phyloP scores from a whole-genome alignment of 768 basidiomycete genomes.

The Mycena crocata region DNA sequence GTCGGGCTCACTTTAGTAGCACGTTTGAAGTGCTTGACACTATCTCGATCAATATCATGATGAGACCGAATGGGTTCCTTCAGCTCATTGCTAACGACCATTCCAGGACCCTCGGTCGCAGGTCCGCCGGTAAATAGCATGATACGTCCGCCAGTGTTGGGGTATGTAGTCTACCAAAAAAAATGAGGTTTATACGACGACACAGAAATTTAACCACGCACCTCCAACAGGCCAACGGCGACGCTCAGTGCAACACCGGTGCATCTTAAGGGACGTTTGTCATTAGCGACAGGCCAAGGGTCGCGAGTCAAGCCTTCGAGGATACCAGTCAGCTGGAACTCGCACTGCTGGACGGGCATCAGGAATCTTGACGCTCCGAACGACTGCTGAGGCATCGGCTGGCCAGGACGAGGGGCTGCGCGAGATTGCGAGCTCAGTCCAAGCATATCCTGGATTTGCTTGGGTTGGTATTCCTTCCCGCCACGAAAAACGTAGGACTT shows the following conservation, averaged over 20 bases:
- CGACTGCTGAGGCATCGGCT: conserved; percentile 81
- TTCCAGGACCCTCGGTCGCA: conserved; percentile 95
- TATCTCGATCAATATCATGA: conserved; percentile 98
- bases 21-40: conserved; percentile 96
- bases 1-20: conserved; percentile 82
- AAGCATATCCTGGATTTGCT: conserved; percentile 99
- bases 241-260: conserved; percentile 96
- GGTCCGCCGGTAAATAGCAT: conserved; percentile 98
- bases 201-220: conserved; percentile 40
- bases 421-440: conserved; percentile 83
- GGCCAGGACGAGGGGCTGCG: conserved; percentile 88
- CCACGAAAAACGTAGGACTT: conserved; percentile 99
- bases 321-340: conserved; percentile 95
- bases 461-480: conserved; percentile 94
- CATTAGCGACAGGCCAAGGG: conserved; percentile 97
- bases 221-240: conserved; percentile 92
- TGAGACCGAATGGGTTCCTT: conserved; percentile 98
- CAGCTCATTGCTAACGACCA: conserved; percentile 95
- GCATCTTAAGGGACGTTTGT: conserved; percentile 92
- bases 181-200: neutral
- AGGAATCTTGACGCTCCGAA: conserved; percentile 93
- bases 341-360: conserved; percentile 90
- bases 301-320: conserved; percentile 89
- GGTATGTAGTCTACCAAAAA: conserved; percentile 77
- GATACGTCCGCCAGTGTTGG: conserved; percentile 95